A percentile compares a stretch with the other conserved stretches of the same genome.
Conservation (phyloP, 176 grass and related monocot genomes). For the Dendrocalamus sinicus region DNA sequence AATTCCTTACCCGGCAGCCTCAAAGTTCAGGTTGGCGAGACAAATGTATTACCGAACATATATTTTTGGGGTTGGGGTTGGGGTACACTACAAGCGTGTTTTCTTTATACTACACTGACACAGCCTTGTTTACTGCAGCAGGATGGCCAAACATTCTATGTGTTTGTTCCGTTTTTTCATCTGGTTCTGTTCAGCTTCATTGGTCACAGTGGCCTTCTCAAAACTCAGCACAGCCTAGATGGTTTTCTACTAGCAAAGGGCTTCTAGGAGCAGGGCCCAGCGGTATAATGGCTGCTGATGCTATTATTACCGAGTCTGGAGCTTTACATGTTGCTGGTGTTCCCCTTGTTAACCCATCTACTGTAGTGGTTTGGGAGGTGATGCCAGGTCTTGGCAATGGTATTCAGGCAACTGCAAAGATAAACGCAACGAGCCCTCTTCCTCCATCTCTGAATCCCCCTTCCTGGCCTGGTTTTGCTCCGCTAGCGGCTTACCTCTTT, state of each 20-base stretch:
- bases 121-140: slow-evolving; percentile 61
- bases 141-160: slow-evolving; percentile 91
- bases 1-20: slow-evolving; percentile 80
- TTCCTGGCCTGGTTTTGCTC: slow-evolving; percentile 79
- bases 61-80: not conserved
- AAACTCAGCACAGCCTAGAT: slow-evolving; percentile 74
- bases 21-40: slow-evolving; percentile 76
- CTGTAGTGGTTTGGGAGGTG: slow-evolving; percentile 99
- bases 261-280: slow-evolving; percentile 95
- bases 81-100: not conserved
- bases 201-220: slow-evolving; percentile 86
- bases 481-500: slow-evolving; percentile 85
- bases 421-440: slow-evolving; percentile 68
- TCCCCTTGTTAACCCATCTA: slow-evolving; percentile 98
- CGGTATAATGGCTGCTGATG: slow-evolving; percentile 99
- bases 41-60: slow-evolving; percentile 20
- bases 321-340: slow-evolving; percentile 96
- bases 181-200: slow-evolving; percentile 97
- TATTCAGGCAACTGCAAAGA: slow-evolving; percentile 82
- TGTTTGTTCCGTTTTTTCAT: slow-evolving; percentile 98
- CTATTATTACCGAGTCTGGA: slow-evolving; percentile 91
- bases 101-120: slow-evolving; percentile 45
- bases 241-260: slow-evolving; percentile 98
- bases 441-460: slow-evolving; percentile 89
- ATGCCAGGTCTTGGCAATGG: slow-evolving; percentile 97